A percentile compares a stretch with the other conserved stretches of the same genome.
Conservation (phyloP, 148 eudicot species). For the Vaccinium corymbosum region DNA sequence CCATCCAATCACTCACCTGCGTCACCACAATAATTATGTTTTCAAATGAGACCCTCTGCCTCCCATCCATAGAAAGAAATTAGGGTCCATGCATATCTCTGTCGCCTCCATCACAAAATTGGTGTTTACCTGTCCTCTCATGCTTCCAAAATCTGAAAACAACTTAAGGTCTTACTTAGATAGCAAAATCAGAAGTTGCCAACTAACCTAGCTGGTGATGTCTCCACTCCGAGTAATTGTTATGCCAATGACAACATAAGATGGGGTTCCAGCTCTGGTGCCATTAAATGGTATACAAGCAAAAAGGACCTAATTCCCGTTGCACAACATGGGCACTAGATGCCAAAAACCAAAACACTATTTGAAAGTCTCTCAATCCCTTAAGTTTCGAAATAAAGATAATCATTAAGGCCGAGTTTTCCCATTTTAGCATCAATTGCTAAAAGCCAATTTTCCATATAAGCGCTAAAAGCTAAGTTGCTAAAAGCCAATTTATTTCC, state of each 20-base stretch:
- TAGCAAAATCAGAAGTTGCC: neutral
- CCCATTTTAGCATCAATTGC: too few species aligned
- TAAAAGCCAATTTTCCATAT: too few species aligned
- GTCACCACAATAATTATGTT: neutral
- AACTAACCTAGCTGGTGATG: constrained; percentile 1
- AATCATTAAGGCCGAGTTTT: neutral
- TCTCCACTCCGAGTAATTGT: neutral
- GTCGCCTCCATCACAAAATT: neutral
- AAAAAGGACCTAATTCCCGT: neutral
- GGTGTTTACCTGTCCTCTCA: neutral
- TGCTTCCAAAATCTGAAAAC: neutral
- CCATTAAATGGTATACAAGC: constrained; percentile 1
- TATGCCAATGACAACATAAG: constrained; percentile 1
- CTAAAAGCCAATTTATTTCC: too few species aligned
- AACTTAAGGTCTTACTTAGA: neutral
- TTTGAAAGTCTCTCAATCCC: neutral
- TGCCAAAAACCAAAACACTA: neutral
- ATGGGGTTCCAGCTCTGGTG: neutral
- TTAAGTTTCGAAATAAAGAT: neutral
- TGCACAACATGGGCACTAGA: neutral
- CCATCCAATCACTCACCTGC: neutral
- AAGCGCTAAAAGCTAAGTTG: too few species aligned
- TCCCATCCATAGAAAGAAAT: neutral
- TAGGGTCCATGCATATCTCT: neutral
- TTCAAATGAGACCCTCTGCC: neutral